Percentiles rank a stretch among this genome's conserved stretches.
Evolutionary conservation across 2,329 filamentous ascomycete species (phyloP).

Genomic region (Myriangium duriaei): DNA sequence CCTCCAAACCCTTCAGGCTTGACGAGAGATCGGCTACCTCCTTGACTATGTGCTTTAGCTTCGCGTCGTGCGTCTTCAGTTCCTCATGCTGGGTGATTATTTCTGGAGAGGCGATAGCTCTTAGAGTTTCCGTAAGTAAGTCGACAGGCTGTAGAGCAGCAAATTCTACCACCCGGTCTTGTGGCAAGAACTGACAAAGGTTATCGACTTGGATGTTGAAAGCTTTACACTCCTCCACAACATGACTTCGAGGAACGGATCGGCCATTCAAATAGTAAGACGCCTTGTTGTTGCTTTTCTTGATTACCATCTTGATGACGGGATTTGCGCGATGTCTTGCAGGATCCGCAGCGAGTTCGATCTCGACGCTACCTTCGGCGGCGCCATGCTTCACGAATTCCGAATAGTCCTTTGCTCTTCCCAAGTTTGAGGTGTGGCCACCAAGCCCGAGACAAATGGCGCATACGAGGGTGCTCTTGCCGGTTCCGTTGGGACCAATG

Average conservation of each 20-base stretch:
- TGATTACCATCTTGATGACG: conserved; percentile 63
- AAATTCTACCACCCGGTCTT: conserved; percentile 92
- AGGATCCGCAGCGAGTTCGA: conserved; percentile 63
- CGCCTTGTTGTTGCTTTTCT: conserved; percentile 52
- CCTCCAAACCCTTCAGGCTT: conserved; percentile 55
- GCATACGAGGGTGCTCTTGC: conserved; percentile 94
- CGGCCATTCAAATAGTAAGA: conserved; percentile 67
- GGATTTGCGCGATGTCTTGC: conserved; percentile 49
- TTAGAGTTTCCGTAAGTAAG: conserved; percentile 71
- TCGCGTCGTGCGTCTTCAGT: conserved; percentile 43
- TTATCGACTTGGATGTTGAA: conserved; percentile 95
- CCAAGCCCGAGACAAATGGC: conserved; percentile 90
- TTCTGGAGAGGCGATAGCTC: conserved; percentile 70
- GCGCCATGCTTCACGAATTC: conserved; percentile 91
- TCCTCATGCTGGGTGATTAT: conserved; percentile 68
- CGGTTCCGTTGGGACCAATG: conserved; percentile 95
- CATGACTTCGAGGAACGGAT: conserved; percentile 45
- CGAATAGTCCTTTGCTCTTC: conserved; percentile 68
- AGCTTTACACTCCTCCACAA: conserved; percentile 54
- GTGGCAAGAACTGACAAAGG: conserved; percentile 89
- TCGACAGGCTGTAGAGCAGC: conserved; percentile 71
- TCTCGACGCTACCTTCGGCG: conserved; percentile 68
- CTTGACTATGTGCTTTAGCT: conserved; percentile 10
- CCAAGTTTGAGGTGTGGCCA: conserved; percentile 68
- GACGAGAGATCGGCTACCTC: conserved; percentile 40